These are phyloP conservation scores for Symbiodinium natans DNA, from an alignment of 73 alveolate species.

Conservation along the genomic window DNA sequence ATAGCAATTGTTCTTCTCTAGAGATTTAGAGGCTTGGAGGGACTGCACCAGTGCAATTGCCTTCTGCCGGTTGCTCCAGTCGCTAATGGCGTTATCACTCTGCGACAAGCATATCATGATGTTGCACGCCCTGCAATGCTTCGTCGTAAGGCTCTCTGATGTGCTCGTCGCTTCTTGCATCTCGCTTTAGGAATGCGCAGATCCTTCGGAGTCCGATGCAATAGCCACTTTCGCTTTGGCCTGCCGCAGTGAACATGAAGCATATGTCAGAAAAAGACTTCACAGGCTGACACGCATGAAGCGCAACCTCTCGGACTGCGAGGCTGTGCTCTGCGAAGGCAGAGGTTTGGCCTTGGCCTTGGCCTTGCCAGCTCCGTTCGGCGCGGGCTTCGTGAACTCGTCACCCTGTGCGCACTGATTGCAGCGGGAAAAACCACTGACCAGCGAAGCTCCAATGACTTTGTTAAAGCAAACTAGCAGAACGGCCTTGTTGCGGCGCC, in stretches of 20 bases:
- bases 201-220: slow-evolving; percentile 70
- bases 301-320: neutral
- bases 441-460: neutral
- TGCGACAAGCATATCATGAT: neutral
- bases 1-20: neutral
- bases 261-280: neutral
- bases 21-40: neutral
- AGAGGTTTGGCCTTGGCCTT: slow-evolving; percentile 40
- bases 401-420: neutral
- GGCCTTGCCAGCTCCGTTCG: slow-evolving; percentile 82
- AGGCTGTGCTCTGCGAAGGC: neutral
- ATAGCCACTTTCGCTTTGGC: slow-evolving; percentile 92
- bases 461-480: neutral
- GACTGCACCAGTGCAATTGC: neutral
- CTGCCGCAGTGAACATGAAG: neutral
- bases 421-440: neutral
- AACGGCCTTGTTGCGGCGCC: slow-evolving; percentile 90
- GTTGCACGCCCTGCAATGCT: too few relatives aligned
- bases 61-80: neutral
- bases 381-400: slow-evolving; percentile 40
- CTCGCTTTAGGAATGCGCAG: neutral
- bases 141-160: too few relatives aligned
- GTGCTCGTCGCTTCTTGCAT: neutral
- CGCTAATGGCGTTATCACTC: neutral
- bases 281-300: too few relatives aligned